These are phyloP conservation scores for Plasmodium coatneyi DNA, from an alignment of 169 alveolate species.

Conservation along the genomic window DNA sequence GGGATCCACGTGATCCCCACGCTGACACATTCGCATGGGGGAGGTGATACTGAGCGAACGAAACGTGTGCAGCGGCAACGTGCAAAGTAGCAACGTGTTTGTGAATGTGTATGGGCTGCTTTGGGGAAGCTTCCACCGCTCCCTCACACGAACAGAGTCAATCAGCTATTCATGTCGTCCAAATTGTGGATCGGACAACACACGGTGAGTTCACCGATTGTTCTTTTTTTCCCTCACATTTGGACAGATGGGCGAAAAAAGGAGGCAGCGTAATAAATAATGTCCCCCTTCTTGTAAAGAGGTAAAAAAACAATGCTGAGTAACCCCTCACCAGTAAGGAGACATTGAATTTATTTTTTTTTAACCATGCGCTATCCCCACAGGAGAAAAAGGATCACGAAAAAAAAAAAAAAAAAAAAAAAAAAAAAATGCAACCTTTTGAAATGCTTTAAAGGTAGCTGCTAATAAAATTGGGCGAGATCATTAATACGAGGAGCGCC, in stretches of 20 bases:
- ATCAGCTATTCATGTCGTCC: not conserved
- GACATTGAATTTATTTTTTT: not conserved
- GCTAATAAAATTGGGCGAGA: not conserved
- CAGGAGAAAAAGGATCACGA: not conserved
- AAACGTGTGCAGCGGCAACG: not conserved
- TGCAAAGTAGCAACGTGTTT: not conserved
- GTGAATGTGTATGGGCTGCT: not conserved
- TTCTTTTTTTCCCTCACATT: not conserved
- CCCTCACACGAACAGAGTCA: not conserved
- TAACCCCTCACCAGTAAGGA: not conserved
- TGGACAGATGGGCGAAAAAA: not conserved
- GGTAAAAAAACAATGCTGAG: not conserved
- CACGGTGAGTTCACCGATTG: not conserved
- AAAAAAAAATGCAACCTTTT: not conserved
- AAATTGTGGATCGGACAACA: not conserved
- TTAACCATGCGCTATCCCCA: not conserved
- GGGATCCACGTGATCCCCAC: not conserved
- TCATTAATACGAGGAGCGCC: not conserved
- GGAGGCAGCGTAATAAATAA: not conserved
- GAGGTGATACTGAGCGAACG: not conserved
- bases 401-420: not conserved
- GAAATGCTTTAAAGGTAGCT: not conserved
- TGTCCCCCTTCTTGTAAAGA: not conserved
- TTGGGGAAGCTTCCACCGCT: too few species aligned
- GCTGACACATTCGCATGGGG: not conserved